Evolutionary conservation across 495 filamentous ascomycete genomes (phyloP).

Genomic region (Bacidia gigantensis): DNA sequence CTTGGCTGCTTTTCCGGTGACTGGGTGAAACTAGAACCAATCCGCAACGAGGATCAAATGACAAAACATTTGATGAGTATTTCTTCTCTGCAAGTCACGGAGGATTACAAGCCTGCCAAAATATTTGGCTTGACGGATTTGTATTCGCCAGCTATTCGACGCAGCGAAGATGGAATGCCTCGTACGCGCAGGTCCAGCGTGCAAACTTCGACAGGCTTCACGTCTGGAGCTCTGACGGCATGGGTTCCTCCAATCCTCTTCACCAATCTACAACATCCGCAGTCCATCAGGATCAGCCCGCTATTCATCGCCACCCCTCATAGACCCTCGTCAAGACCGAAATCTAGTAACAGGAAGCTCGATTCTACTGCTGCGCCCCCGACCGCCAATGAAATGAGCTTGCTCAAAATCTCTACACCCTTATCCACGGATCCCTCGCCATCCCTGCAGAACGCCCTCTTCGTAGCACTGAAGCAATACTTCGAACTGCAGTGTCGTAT

Average conservation of each 20-base stretch:
- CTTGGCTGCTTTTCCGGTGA: constrained; percentile 94
- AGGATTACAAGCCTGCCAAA: constrained; percentile 62
- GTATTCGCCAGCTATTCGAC: constrained; percentile 30
- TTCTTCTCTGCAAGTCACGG: neutral
- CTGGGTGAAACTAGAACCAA: constrained; percentile 78
- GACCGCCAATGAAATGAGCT: constrained; percentile 74
- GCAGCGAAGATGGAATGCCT: constrained; percentile 33
- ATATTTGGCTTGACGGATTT: constrained; percentile 77
- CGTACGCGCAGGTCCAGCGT: constrained; percentile 37
- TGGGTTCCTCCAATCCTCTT: constrained; percentile 79
- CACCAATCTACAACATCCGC: constrained; percentile 62
- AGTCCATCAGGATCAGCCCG: constrained; percentile 58
- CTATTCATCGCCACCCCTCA: constrained; percentile 20
- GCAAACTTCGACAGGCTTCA: constrained; percentile 21
- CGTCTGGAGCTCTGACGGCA: constrained; percentile 38
- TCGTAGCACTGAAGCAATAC: constrained; percentile 70
- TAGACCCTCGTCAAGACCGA: constrained; percentile 19
- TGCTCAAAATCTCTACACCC: constrained; percentile 83
- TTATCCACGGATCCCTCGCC: constrained; percentile 61
- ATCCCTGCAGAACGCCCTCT: constrained; percentile 62
- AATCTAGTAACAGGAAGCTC: constrained; percentile 31
- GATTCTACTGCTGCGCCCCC: constrained; percentile 55
- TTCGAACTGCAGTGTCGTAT: constrained; percentile 69
- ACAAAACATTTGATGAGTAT: constrained; percentile 6
- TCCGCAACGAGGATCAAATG: constrained; percentile 40